phyloP scores from a whole-genome alignment of 371 early-diverging fungal genomes.

The Lichtheimia ornata region DNA sequence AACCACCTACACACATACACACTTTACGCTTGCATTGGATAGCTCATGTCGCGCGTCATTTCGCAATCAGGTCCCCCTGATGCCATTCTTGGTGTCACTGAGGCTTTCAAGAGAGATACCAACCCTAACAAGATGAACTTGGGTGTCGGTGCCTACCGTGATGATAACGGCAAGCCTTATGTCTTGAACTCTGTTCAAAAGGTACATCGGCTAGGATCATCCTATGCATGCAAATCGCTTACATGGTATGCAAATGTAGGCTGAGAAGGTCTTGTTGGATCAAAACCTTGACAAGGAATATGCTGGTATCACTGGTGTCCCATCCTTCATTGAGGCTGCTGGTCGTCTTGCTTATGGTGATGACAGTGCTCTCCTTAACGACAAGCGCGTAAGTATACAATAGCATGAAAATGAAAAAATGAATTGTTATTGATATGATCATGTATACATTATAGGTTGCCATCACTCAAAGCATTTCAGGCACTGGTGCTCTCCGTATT shows the following conservation, averaged over 20 bases:
- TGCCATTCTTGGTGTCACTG: slow-evolving; percentile 95
- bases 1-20: neutral
- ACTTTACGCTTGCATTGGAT: neutral
- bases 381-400: slow-evolving; percentile 61
- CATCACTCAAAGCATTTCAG: slow-evolving; percentile 93
- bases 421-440: neutral
- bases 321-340: slow-evolving; percentile 82
- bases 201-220: slow-evolving; percentile 37
- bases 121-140: slow-evolving; percentile 95
- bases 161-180: slow-evolving; percentile 92
- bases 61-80: slow-evolving; percentile 83
- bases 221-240: neutral
- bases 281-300: slow-evolving; percentile 92
- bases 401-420: neutral
- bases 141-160: slow-evolving; percentile 98
- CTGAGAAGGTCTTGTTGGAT: slow-evolving; percentile 75
- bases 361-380: slow-evolving; percentile 69
- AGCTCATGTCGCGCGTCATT: neutral
- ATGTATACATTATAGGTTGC: slow-evolving; percentile 72
- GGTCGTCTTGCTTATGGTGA: slow-evolving; percentile 89
- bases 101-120: slow-evolving; percentile 93
- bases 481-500: slow-evolving; percentile 96
- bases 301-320: slow-evolving; percentile 92
- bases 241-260: slow-evolving; percentile 49
- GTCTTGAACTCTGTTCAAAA: slow-evolving; percentile 88